Evolutionary conservation across 441 rosid genomes (phyloP), one percentile per base, ranked within the genome.

Genomic region (Pelargonium myrrhifolium): DNA sequence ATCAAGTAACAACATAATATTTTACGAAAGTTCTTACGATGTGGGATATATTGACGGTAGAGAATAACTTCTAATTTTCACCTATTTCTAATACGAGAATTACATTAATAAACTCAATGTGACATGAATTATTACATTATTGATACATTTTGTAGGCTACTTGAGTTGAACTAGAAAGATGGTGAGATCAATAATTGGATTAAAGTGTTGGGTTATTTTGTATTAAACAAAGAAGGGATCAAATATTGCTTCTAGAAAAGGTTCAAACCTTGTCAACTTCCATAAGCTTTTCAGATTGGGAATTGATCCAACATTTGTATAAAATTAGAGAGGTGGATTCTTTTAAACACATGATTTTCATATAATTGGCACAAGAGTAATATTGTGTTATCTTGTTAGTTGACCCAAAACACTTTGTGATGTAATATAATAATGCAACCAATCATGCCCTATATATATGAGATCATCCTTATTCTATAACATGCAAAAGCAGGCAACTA

Each of bases 171-270:
- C 4, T 47, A n/a, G 17, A 3, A 49, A 49, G 55, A n/a, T n/a
- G 18, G 15, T 49, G 56, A 3, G 21, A 14, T 49, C 18, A 35
- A 49, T 49, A 5, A 49, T 49, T 12, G 56, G 15, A n/a, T 49
- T 49, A 6, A 49, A 49, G 55, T n/a, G 55, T 49, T 49, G 17
- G 56, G 21, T 49, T 14, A 49, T 49, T n/a, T 6, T 3, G 0
- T n/a, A 47, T 10, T 47, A 49, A 49, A 49, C 56, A 49, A 49
- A 49, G 20, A 49, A 14, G 18, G 56, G 56, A n/a, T 49, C 56
- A 49, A 49, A n/a, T 14, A 49, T 49, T 49, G 56, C 56, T 49
- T 49, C 56, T 15, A 49, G 56, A 49, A 49, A 49, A 49, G 56
- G 56, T 49, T 6, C 17, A 49, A 20, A 49, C 56, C 56, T 49